Evolutionary conservation across 2,329 filamentous ascomycete species (phyloP).

Genomic region (Teratosphaeria viscida): DNA sequence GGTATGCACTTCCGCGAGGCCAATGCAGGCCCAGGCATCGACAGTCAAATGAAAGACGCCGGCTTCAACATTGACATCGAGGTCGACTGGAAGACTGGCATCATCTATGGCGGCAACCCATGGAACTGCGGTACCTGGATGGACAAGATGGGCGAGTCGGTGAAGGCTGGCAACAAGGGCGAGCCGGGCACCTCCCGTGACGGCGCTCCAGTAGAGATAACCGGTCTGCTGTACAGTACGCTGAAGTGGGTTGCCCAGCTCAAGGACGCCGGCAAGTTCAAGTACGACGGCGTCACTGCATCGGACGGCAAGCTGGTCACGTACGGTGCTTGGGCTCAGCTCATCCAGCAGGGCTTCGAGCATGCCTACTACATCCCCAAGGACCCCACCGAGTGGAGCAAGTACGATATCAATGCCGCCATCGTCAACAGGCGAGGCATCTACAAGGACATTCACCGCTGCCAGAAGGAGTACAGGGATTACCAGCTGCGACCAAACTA

Average conservation of each 20-base stretch:
- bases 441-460: conserved; percentile 94
- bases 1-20: conserved; percentile 91
- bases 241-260: conserved; percentile 68
- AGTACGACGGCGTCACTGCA: conserved; percentile 58
- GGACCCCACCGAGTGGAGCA: conserved; percentile 55
- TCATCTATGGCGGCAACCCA: conserved; percentile 91
- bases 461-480: conserved; percentile 92
- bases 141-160: conserved; percentile 99
- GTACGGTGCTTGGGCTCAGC: conserved; percentile 66
- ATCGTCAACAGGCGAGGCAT: conserved; percentile 87
- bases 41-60: conserved; percentile 83
- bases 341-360: conserved; percentile 81
- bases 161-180: conserved; percentile 81
- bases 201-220: conserved; percentile 90
- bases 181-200: conserved; percentile 94
- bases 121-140: conserved; percentile 98
- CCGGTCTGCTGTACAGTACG: conserved; percentile 81
- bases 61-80: conserved; percentile 88
- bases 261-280: conserved; percentile 57
- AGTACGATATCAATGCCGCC: conserved; percentile 69
- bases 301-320: conserved; percentile 45
- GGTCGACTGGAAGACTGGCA: conserved; percentile 81
- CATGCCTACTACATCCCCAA: conserved; percentile 79
- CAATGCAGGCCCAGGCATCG: conserved; percentile 79
- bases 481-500: conserved; percentile 95